Conservation (phyloP, 73 alveolate species). For the Paramecium sonneborni region DNA sequence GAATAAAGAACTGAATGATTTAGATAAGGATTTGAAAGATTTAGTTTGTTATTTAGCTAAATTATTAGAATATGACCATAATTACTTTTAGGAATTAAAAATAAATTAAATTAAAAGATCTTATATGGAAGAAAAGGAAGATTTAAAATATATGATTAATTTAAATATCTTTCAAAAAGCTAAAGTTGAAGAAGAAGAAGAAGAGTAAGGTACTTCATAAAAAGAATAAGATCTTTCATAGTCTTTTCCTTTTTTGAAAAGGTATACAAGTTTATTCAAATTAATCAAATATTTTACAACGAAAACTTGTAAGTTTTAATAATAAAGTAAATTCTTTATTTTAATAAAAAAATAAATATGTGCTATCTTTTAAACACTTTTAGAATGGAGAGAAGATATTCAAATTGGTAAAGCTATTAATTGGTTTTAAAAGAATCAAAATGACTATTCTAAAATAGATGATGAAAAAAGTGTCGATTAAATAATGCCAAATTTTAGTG, state of each 20-base stretch:
- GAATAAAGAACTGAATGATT: not conserved
- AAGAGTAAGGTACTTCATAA: not conserved
- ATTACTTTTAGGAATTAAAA: conserved; percentile 50
- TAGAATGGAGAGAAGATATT: conserved; percentile 44
- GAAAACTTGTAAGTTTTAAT: not conserved
- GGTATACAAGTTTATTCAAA: conserved; percentile 13
- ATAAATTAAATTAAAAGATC: not conserved
- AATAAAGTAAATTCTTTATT: not conserved
- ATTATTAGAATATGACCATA: conserved; percentile 59
- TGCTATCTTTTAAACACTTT: not conserved
- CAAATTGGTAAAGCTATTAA: conserved; percentile 3
- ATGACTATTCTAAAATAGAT: not conserved
- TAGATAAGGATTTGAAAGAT: not conserved
- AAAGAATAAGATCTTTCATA: not conserved
- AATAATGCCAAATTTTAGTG: not conserved
- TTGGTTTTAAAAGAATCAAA: not conserved
- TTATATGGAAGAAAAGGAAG: not conserved
- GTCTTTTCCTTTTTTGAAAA: not conserved
- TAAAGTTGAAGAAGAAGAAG: conserved; percentile 36
- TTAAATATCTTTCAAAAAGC: not conserved
- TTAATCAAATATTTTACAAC: not conserved
- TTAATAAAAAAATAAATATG: conserved; percentile 28
- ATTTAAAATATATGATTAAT: not conserved
- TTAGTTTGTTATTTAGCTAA: conserved; percentile 46
- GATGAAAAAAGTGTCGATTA: not conserved